These are phyloP conservation scores for Naganishia onofrii DNA, from an alignment of 768 basidiomycete genomes.

Conservation along the genomic window DNA sequence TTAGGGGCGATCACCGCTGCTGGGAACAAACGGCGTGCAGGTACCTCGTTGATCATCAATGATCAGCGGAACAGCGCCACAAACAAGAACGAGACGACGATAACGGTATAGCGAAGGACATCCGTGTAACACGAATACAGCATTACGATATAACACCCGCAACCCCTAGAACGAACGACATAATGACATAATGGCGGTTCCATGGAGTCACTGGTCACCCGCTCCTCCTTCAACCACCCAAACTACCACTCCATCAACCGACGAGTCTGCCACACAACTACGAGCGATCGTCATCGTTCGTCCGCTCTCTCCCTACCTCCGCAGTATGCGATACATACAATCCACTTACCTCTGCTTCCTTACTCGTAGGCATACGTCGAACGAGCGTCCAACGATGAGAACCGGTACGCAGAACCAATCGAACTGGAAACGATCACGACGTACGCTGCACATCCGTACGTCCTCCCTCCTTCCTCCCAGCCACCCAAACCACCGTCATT, in stretches of 20 bases:
- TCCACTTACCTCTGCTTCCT: neutral
- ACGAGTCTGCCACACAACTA: neutral
- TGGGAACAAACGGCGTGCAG: too few species aligned
- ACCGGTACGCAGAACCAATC: constrained; percentile 18
- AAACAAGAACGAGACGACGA: too few species aligned
- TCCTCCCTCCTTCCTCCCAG: neutral
- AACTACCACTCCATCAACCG: neutral
- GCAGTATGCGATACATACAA: neutral
- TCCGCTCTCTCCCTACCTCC: neutral
- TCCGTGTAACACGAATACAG: too few species aligned
- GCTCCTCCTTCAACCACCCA: neutral
- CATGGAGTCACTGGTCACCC: constrained; percentile 18
- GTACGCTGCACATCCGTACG: constrained; percentile 10
- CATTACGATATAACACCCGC: too few species aligned
- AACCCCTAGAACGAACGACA: too few species aligned
- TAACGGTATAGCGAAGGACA: too few species aligned
- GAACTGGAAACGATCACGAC: constrained; percentile 22
- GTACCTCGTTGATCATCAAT: too few species aligned
- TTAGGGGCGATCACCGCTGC: too few species aligned
- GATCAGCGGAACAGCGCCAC: too few species aligned
- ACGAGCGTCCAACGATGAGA: constrained; percentile 6
- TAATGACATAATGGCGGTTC: neutral
- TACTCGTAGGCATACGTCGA: constrained; percentile 9
- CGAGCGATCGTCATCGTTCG: constrained; percentile 3
- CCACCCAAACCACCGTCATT: neutral